A percentile compares a stretch with the other conserved stretches of the same genome.
These are phyloP conservation scores for Erysiphe pulchra DNA, from an alignment of 2,329 filamentous ascomycete genomes.

Conservation along the genomic window DNA sequence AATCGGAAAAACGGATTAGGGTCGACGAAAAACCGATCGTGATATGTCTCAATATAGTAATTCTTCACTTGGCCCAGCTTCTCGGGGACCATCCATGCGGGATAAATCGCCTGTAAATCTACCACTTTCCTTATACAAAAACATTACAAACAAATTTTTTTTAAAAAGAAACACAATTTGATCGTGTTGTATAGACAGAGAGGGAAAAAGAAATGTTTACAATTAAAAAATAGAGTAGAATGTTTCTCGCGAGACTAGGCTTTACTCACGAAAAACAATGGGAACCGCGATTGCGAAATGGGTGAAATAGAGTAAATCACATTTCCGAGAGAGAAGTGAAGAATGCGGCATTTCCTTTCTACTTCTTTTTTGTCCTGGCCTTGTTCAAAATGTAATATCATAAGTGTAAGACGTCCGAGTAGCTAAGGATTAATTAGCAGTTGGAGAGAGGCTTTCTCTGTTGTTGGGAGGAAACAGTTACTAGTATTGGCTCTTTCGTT, in stretches of 20 bases:
- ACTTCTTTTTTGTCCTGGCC: too few relatives aligned
- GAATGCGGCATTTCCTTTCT: too few relatives aligned
- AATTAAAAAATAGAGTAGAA: not conserved
- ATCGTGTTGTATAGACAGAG: not conserved
- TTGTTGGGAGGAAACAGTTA: too few relatives aligned
- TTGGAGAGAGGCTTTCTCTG: too few relatives aligned
- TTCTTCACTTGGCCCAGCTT: conserved; percentile 23
- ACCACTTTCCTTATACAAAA: conserved; percentile 19
- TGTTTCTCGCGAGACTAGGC: not conserved
- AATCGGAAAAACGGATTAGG: conserved; percentile 32
- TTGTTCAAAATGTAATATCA: too few relatives aligned
- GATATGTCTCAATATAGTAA: conserved; percentile 33
- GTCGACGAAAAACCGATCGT: conserved; percentile 34
- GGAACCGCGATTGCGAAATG: conserved; percentile 38
- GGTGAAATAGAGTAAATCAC: conserved; percentile 19
- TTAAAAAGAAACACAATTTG: too few relatives aligned
- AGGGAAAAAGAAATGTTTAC: not conserved
- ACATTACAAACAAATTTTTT: conserved; percentile 1
- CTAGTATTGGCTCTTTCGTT: too few relatives aligned
- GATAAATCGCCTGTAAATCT: conserved; percentile 34
- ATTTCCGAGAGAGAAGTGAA: conserved; percentile 5
- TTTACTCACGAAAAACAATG: conserved; percentile 28
- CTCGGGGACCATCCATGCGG: conserved; percentile 20
- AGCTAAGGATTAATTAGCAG: too few relatives aligned
- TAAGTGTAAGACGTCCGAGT: too few relatives aligned